These are phyloP conservation scores for Aphanoascus verrucosus DNA, from an alignment of 2,329 filamentous ascomycete species.

Conservation along the genomic window DNA sequence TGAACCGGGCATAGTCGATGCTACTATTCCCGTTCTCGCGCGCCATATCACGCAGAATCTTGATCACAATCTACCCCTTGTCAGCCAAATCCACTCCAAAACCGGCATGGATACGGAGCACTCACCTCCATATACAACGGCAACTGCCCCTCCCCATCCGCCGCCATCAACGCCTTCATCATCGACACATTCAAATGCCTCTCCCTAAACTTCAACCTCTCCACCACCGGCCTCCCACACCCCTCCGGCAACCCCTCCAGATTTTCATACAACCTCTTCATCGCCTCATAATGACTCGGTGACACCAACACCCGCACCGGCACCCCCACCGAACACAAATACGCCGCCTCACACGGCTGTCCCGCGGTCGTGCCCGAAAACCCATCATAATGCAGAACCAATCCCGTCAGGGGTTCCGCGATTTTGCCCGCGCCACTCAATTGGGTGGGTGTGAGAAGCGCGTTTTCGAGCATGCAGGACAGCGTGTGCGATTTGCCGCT, in stretches of 20 bases:
- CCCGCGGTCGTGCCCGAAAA: constrained; percentile 30
- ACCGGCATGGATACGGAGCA: no score
- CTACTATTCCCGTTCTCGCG: constrained; percentile 34
- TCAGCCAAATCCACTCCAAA: constrained; percentile 11
- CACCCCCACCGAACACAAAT: constrained; percentile 40
- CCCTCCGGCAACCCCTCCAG: constrained; percentile 27
- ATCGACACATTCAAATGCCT: constrained; percentile 42
- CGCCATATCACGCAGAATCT: constrained; percentile 44
- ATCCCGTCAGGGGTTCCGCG: constrained; percentile 39
- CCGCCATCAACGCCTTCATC: constrained; percentile 48
- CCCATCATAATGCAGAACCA: constrained; percentile 49
- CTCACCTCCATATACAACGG: constrained; percentile 44
- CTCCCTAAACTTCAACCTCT: constrained; percentile 39
- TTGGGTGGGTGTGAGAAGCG: constrained; percentile 23
- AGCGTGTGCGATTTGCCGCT: constrained; percentile 53
- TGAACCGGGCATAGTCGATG: constrained; percentile 38
- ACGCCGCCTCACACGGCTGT: constrained; percentile 46
- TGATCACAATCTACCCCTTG: constrained; percentile 30
- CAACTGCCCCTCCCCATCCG: constrained; percentile 27
- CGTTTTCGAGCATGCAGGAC: constrained; percentile 45
- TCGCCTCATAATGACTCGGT: constrained; percentile 36
- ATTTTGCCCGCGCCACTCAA: constrained; percentile 40
- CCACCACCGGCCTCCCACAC: constrained; percentile 32
- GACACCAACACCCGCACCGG: constrained; percentile 44
- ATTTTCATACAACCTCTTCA: constrained; percentile 35